phyloP scores from a whole-genome alignment of 1,139 yeast genomes.

The Sugiyamaella pinicola region DNA sequence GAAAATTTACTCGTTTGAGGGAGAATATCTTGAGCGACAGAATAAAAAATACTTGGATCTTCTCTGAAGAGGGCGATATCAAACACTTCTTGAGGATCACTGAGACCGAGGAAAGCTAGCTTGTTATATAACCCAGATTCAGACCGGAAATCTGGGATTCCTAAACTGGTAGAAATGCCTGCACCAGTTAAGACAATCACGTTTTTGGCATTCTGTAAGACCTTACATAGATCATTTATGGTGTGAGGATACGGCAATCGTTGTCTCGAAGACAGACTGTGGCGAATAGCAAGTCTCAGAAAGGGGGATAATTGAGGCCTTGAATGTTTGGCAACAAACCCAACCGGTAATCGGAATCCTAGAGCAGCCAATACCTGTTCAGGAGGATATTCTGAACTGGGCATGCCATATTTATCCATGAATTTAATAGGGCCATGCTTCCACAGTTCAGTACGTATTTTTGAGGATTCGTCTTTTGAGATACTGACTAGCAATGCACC shows the following conservation, averaged over 20 bases:
- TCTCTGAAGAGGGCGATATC: conserved; percentile 70
- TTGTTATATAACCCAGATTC: conserved; percentile 82
- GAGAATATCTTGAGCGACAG: conserved; percentile 82
- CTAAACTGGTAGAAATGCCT: conserved; percentile 89
- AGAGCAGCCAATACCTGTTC: conserved; percentile 45
- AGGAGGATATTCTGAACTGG: conserved; percentile 53
- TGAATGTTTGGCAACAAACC: conserved; percentile 32
- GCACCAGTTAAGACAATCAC: conserved; percentile 91
- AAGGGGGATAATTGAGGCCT: conserved; percentile 33
- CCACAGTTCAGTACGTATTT: conserved; percentile 62
- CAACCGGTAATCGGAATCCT: conserved; percentile 41
- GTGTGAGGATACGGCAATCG: conserved; percentile 44
- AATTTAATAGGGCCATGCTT: conserved; percentile 61
- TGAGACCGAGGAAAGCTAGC: conserved; percentile 68
- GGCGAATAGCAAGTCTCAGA: conserved; percentile 39
- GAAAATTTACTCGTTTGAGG: conserved; percentile 65
- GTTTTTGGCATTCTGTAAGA: conserved; percentile 57
- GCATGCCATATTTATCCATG: conserved; percentile 61
- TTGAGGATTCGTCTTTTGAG: conserved; percentile 48
- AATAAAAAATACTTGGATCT: conserved; percentile 83
- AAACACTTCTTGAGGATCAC: conserved; percentile 95
- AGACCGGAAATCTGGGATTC: conserved; percentile 94
- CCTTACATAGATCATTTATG: conserved; percentile 60
- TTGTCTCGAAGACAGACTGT: conserved; percentile 36
- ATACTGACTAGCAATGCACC: conserved; percentile 27